Evolutionary conservation across 1,139 yeast species (phyloP).

Genomic region (Yamadazyma diospyri): DNA sequence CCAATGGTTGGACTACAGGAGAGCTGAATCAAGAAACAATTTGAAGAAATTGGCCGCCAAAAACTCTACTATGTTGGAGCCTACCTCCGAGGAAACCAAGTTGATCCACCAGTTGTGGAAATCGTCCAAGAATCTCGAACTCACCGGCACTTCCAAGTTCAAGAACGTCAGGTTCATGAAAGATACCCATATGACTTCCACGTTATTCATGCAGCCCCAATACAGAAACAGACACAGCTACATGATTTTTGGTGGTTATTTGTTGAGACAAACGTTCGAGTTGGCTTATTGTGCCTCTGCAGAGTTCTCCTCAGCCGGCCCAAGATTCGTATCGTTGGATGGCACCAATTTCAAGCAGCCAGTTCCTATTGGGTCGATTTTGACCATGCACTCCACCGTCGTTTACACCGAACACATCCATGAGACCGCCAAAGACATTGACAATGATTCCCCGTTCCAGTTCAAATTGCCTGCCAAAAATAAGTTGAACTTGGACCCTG

Average conservation of each 20-base stretch:
- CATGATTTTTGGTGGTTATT: conserved; percentile 92
- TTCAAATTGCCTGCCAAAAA: conserved; percentile 58
- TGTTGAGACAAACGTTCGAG: conserved; percentile 88
- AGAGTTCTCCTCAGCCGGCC: conserved; percentile 76
- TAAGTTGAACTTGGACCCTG: conserved; percentile 47
- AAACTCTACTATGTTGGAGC: conserved; percentile 59
- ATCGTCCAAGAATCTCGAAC: conserved; percentile 46
- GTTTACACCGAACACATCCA: conserved; percentile 75
- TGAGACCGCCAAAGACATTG: conserved; percentile 29
- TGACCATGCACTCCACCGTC: conserved; percentile 75
- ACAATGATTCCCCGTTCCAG: conserved; percentile 39
- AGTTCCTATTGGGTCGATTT: conserved; percentile 90
- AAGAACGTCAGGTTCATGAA: conserved; percentile 61
- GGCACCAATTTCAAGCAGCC: conserved; percentile 90
- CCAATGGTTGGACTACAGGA: conserved; percentile 79
- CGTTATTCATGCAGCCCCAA: conserved; percentile 93
- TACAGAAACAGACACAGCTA: conserved; percentile 90
- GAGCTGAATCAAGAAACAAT: conserved; percentile 88
- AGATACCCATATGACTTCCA: conserved; percentile 66
- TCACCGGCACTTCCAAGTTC: conserved; percentile 19
- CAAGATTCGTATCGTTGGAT: conserved; percentile 85
- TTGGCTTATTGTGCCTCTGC: conserved; percentile 91
- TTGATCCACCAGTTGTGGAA: conserved; percentile 78
- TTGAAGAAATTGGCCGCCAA: conserved; percentile 77
- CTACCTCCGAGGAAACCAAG: conserved; percentile 66